These are phyloP conservation scores for Bryoerythrophyllum caledonicum DNA, from an alignment of 225 moss, liverwort and hornwort species.

Conservation along the genomic window DNA sequence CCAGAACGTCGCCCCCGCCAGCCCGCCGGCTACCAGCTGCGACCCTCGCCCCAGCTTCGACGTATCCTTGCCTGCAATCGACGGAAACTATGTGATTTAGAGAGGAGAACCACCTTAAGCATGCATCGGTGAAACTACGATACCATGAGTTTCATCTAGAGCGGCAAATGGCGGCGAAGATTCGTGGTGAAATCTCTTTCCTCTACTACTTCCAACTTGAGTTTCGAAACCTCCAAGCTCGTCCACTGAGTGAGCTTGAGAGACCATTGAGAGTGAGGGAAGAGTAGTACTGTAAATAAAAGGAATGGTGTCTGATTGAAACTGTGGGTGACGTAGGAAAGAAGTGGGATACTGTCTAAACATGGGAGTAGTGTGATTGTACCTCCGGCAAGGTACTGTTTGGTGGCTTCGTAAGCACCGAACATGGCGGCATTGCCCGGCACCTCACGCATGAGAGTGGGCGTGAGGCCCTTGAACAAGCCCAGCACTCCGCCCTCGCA, in stretches of 20 bases:
- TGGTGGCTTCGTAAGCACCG: conserved; percentile 87
- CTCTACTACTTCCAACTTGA: too few species aligned
- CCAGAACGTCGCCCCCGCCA: conserved; percentile 84
- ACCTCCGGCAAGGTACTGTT: conserved; percentile 85
- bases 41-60: conserved; percentile 76
- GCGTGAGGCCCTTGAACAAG: conserved; percentile 78
- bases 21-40: conserved; percentile 70
- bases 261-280: too few species aligned
- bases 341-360: too few species aligned
- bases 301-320: too few species aligned
- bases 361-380: background rate
- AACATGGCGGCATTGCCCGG: conserved; percentile 94
- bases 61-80: conserved; percentile 59
- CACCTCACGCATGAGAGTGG: conserved; percentile 91
- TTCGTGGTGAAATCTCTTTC: too few species aligned
- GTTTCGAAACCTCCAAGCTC: too few species aligned
- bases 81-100: background rate
- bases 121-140: too few species aligned
- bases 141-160: too few species aligned
- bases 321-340: too few species aligned
- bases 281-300: too few species aligned
- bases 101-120: background rate
- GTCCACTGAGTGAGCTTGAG: too few species aligned
- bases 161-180: too few species aligned
- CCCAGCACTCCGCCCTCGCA: conserved; percentile 80